A percentile compares a stretch with the other conserved stretches of the same genome.
Evolutionary conservation across 179 eudicot species (phyloP).

Genomic region (Sideroxylon spinosum): DNA sequence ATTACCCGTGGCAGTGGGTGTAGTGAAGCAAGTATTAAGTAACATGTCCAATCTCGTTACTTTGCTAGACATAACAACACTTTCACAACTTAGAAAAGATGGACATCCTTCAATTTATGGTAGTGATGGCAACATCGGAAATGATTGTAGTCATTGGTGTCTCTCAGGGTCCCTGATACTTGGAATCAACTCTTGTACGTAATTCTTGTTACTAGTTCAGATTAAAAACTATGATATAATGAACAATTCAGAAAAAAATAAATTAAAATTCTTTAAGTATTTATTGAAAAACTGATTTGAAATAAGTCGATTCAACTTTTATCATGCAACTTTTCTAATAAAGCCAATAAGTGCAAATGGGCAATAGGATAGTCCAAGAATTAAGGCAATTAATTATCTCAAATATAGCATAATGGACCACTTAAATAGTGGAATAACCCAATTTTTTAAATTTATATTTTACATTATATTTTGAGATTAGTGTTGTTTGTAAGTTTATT

Average conservation of each 20-base stretch:
- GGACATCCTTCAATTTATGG: slow-evolving; percentile 24
- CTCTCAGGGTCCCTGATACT: slow-evolving; percentile 25
- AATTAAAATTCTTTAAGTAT: too few species aligned
- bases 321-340: too few species aligned
- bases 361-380: too few species aligned
- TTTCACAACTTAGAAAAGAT: slow-evolving; percentile 19
- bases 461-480: too few species aligned
- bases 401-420: too few species aligned
- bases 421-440: too few species aligned
- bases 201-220: slow-evolving; percentile 1
- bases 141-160: slow-evolving; percentile 29
- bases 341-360: too few species aligned
- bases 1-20: background rate
- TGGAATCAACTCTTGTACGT: slow-evolving; percentile 25
- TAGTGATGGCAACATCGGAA: slow-evolving; percentile 6
- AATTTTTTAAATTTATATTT: too few species aligned
- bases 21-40: slow-evolving; percentile 7
- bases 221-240: too few species aligned
- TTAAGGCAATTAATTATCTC: too few species aligned
- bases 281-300: background rate
- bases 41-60: slow-evolving; percentile 14
- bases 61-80: slow-evolving; percentile 17
- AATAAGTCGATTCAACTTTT: background rate
- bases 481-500: too few species aligned
- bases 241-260: too few species aligned